phyloP scores from a whole-genome alignment of 352 stramenopile species.

The Pythium rishiriense region DNA sequence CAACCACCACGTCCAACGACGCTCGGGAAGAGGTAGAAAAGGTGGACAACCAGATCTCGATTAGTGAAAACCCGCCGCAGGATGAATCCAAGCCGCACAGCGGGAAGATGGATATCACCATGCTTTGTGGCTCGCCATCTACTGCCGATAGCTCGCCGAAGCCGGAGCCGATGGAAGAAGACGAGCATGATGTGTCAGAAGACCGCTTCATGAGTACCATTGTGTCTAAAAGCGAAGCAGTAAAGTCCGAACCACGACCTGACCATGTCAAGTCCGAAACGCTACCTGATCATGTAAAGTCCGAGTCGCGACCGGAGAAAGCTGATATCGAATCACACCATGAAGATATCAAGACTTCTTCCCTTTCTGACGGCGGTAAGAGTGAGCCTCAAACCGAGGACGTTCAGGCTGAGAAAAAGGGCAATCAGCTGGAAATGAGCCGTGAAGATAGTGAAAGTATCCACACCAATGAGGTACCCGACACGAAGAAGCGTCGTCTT shows the following conservation, averaged over 20 bases:
- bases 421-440: not conserved
- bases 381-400: too few species aligned
- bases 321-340: too few species aligned
- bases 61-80: not conserved
- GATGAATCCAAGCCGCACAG: conserved; percentile 8
- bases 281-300: not conserved
- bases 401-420: not conserved
- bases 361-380: too few species aligned
- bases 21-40: not conserved
- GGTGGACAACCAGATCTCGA: not conserved
- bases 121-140: conserved; percentile 28
- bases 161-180: conserved; percentile 19
- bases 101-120: conserved; percentile 54
- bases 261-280: not conserved
- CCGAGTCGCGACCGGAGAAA: not conserved
- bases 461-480: not conserved
- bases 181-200: conserved; percentile 31
- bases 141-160: conserved; percentile 14
- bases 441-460: not conserved
- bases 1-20: conserved; percentile 8
- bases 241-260: not conserved
- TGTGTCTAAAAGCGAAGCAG: conserved; percentile 13
- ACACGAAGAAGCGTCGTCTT: conserved; percentile 23
- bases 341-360: not conserved
- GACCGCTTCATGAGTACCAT: conserved; percentile 31